These are phyloP conservation scores for Trichaptum fuscoviolaceum DNA, from an alignment of 768 basidiomycete genomes.

Conservation along the genomic window DNA sequence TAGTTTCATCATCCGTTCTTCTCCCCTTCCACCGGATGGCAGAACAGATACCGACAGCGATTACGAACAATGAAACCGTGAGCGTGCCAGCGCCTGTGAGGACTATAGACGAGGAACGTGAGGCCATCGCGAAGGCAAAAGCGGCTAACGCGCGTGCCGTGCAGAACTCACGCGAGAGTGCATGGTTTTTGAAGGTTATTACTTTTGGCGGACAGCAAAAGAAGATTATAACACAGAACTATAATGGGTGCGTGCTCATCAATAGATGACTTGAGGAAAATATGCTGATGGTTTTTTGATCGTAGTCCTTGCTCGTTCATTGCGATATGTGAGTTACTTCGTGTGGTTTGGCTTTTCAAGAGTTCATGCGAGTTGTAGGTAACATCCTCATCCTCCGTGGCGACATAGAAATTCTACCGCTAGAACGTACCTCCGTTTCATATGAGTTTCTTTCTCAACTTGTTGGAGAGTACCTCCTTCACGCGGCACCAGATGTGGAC, in stretches of 20 bases:
- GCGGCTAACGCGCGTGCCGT: constrained; percentile 7
- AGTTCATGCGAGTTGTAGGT: constrained; percentile 36
- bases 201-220: constrained; percentile 35
- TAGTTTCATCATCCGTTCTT: neutral
- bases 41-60: neutral
- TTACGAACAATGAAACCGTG: neutral
- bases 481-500: constrained; percentile 50
- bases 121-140: neutral
- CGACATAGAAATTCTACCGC: constrained; percentile 67
- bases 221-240: constrained; percentile 78
- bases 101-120: neutral
- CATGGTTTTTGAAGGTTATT: constrained; percentile 76
- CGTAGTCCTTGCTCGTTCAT: constrained; percentile 85
- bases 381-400: constrained; percentile 88
- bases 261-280: neutral
- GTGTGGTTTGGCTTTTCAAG: constrained; percentile 2
- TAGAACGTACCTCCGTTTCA: constrained; percentile 61
- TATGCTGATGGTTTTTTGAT: constrained; percentile 2
- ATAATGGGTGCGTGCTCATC: constrained; percentile 59
- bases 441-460: constrained; percentile 83
- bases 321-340: constrained; percentile 62
- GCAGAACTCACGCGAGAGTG: constrained; percentile 36
- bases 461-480: constrained; percentile 77
- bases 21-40: neutral
- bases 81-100: neutral